Base-by-base conservation (phyloP, 495 filamentous ascomycete species). In the Hypoxylon crocopeplum region DNA sequence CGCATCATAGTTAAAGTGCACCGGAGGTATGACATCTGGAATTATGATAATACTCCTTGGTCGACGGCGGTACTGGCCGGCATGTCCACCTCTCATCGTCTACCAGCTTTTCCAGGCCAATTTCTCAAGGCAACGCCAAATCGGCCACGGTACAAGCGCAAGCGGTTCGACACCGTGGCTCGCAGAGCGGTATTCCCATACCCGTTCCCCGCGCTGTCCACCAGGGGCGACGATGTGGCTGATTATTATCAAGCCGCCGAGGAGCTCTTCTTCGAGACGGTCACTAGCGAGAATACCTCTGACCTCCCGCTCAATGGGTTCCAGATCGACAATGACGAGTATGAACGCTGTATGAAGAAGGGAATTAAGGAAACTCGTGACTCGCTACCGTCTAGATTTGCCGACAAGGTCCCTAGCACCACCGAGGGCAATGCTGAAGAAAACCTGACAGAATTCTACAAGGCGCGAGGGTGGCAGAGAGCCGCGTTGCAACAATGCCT, bases 401-500 rank as follows among this genome's bases (percentile, higher is more conserved):
- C 48, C 10, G 20, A 46, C 1, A n/a, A 56, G 6, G 30, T 62
- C 20, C 22, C 50, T n/a, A 5, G 15, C 10, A 15, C n/a, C 36
- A 13, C 6, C 4, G 42, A 48, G 0, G 22, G 22, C 15, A 10
- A 12, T 29, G 1, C 30, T n/a, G n/a, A 2, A 13, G 19, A 33
- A 3, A 21, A 24, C 8, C 22, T 48, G 20, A 32, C 32, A 13
- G 50, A 56, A 21, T 61, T 61, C 24, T 61, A 54, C 16, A 37
- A 15, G 7, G 59, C 69, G 36, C 73, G 72, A 32, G 77, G 74
- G 4, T 73, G 71, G 59, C 68, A 71, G 15, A 69, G 77, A 29
- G 75, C 72, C 3, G 76, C 69, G 11, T 61, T 79, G 16, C 74
- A 77, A 32, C 68, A 70, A 19, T 67, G 67, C 34, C 64, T 78